Percentiles rank a stretch among this genome's conserved stretches.
Conservation (phyloP, 306 rosid species). For the Rosa persica region DNA sequence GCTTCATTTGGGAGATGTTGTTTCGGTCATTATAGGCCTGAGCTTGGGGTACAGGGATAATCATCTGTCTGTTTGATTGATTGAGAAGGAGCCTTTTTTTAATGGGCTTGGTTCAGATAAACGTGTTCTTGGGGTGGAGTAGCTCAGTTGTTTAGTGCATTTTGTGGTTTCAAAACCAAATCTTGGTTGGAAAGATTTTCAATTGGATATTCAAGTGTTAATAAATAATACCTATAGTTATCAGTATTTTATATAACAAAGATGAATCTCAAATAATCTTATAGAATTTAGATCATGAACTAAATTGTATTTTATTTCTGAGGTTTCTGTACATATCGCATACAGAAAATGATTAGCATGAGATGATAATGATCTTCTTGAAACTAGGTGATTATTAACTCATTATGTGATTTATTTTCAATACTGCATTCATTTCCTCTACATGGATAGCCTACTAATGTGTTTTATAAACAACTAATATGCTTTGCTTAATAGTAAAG, state of each 20-base stretch:
- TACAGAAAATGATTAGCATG: background rate
- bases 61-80: background rate
- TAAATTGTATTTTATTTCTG: background rate
- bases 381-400: background rate
- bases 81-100: background rate
- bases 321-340: background rate
- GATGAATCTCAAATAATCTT: background rate
- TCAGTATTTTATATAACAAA: background rate
- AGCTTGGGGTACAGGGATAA: background rate
- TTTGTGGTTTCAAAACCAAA: no score
- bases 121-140: background rate
- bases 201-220: background rate
- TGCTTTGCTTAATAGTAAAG: background rate
- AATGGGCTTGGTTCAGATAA: no score
- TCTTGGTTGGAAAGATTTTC: background rate
- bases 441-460: background rate
- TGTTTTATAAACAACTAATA: background rate
- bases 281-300: background rate
- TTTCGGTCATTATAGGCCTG: background rate
- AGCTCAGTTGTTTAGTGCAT: background rate
- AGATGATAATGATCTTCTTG: background rate
- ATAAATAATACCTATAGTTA: background rate
- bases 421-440: background rate
- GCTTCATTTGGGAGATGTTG: background rate
- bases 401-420: background rate